These are phyloP conservation scores for Mallotus repandus DNA, from an alignment of 441 rosid species.

Conservation along the genomic window DNA sequence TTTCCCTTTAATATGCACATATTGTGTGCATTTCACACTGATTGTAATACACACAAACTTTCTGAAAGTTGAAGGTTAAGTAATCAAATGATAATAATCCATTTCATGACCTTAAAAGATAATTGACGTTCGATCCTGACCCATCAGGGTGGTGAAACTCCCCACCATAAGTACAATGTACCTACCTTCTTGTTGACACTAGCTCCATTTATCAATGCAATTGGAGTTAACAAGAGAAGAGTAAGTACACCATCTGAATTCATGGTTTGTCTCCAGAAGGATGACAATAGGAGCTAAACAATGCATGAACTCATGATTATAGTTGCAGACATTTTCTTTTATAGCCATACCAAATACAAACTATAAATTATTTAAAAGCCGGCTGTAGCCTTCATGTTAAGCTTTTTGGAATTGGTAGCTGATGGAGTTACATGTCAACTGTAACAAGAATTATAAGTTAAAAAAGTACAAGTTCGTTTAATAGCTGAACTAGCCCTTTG, in stretches of 20 bases:
- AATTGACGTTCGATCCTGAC: too few relatives aligned
- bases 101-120: too few relatives aligned
- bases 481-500: too few relatives aligned
- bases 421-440: neutral
- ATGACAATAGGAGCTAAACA: neutral
- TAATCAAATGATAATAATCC: too few relatives aligned
- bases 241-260: conserved; percentile 6
- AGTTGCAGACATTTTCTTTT: neutral
- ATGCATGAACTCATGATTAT: neutral
- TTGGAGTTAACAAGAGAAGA: conserved; percentile 24
- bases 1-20: too few relatives aligned
- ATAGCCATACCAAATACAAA: neutral
- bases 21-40: too few relatives aligned
- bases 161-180: neutral
- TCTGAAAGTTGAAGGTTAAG: too few relatives aligned
- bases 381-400: neutral
- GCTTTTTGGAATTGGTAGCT: too few relatives aligned
- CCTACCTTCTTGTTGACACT: conserved; percentile 9
- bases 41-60: too few relatives aligned
- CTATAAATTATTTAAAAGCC: too few relatives aligned
- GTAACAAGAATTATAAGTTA: neutral
- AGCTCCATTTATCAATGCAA: conserved; percentile 30
- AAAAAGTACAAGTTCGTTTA: too few relatives aligned
- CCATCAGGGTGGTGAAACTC: too few relatives aligned
- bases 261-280: conserved; percentile 12